Conservation (phyloP, 768 basidiomycete species). For the Mycena haematopus region DNA sequence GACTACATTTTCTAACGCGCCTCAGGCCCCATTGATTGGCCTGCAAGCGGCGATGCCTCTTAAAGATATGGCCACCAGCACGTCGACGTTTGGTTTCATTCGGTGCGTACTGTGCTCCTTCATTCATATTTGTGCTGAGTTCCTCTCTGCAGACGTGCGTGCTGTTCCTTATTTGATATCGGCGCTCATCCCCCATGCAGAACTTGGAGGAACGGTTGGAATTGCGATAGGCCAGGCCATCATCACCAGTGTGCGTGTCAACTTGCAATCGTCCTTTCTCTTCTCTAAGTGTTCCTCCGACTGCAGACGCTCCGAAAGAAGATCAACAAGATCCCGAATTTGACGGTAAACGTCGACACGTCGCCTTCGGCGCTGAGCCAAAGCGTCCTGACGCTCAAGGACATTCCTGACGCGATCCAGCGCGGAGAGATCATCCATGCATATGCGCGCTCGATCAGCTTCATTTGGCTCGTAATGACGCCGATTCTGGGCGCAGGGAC, state of each 20-base stretch:
- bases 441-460: conserved; percentile 16
- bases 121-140: too few species aligned
- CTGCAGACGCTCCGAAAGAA: conserved; percentile 47
- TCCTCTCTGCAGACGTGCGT: too few species aligned
- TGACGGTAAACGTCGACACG: conserved; percentile 43
- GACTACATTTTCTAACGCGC: too few species aligned
- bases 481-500: conserved; percentile 44
- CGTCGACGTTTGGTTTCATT: conserved; percentile 72
- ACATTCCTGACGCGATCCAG: conserved; percentile 37
- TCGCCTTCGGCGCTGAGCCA: conserved; percentile 32
- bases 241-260: conserved; percentile 30
- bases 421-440: conserved; percentile 30
- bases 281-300: conserved; percentile 4
- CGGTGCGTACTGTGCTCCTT: conserved; percentile 47
- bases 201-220: conserved; percentile 73
- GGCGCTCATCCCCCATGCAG: conserved; percentile 2
- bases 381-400: conserved; percentile 1
- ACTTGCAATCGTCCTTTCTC: neutral
- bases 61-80: conserved; percentile 85
- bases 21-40: conserved; percentile 70
- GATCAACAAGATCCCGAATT: conserved; percentile 45
- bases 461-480: conserved; percentile 24
- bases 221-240: conserved; percentile 77
- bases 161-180: too few species aligned
- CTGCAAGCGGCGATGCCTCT: conserved; percentile 88